Evolutionary conservation across 257 asterid species (phyloP).

Genomic region (Petunia secreta): DNA sequence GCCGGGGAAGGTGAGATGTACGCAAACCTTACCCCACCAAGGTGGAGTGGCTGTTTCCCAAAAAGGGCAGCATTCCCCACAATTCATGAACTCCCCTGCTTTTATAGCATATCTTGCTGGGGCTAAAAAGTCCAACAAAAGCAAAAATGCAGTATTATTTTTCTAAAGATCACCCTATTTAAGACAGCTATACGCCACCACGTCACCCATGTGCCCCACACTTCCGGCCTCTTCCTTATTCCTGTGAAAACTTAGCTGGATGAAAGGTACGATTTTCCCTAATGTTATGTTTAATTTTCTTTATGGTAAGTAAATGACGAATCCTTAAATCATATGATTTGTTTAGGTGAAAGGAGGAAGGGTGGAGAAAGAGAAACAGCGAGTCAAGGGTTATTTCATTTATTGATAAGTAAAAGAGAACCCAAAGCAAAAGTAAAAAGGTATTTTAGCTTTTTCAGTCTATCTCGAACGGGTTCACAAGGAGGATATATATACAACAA

Average conservation of each 20-base stretch:
- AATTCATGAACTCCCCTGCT: background rate
- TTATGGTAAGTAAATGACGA: background rate
- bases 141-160: background rate
- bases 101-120: background rate
- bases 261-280: background rate
- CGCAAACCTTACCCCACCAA: no score
- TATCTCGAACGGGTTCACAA: conserved; percentile 6
- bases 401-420: conserved; percentile 17
- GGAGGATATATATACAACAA: background rate
- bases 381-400: background rate
- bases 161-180: conserved; percentile 7
- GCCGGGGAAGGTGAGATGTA: no score
- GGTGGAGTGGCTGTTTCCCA: no score
- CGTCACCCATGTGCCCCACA: background rate
- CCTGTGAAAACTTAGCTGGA: background rate
- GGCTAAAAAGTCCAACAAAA: background rate
- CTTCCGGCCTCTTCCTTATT: background rate
- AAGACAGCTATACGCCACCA: background rate
- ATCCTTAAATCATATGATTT: background rate
- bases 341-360: conserved; percentile 12
- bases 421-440: background rate
- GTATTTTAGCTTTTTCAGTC: conserved; percentile 18
- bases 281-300: background rate
- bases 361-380: background rate
- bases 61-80: background rate